phyloP scores from a whole-genome alignment of 2,329 filamentous ascomycete genomes.

The Parasarocladium wereldwijsianum region DNA sequence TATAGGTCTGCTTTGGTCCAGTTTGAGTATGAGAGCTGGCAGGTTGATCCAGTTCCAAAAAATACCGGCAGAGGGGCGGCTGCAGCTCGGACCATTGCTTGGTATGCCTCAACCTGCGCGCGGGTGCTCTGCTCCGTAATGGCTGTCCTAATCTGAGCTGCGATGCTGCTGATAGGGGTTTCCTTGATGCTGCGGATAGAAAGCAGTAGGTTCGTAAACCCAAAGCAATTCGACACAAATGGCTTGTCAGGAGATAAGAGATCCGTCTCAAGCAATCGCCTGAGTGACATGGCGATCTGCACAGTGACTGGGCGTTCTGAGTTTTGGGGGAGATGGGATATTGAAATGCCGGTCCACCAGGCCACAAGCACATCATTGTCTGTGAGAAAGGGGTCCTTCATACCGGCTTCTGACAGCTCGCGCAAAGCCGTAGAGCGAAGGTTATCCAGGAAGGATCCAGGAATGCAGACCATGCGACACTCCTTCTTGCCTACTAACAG shows the following conservation, averaged over 20 bases:
- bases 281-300: conserved; percentile 12
- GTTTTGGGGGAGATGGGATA: conserved; percentile 10
- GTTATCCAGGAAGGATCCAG: conserved; percentile 11
- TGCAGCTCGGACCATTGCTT: conserved; percentile 10
- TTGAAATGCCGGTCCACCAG: conserved; percentile 18
- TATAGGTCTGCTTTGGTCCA: not conserved
- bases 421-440: conserved; percentile 12
- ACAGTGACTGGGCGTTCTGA: conserved; percentile 14
- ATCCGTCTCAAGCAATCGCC: not conserved
- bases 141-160: conserved; percentile 12
- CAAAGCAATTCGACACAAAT: conserved; percentile 13
- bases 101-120: conserved; percentile 20
- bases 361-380: conserved; percentile 23
- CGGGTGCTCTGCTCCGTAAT: conserved; percentile 17
- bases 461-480: conserved; percentile 20
- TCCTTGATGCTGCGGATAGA: conserved; percentile 11
- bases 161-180: conserved; percentile 16
- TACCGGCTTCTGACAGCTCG: conserved; percentile 9
- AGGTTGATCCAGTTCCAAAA: not conserved
- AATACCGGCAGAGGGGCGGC: not conserved
- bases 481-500: conserved; percentile 12
- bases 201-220: conserved; percentile 9
- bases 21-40: not conserved
- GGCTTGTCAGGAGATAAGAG: conserved; percentile 2
- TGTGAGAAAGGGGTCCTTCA: conserved; percentile 15